These are phyloP conservation scores for Geotrichum citri-aurantii DNA, from an alignment of 1,139 yeast genomes.

Conservation along the genomic window DNA sequence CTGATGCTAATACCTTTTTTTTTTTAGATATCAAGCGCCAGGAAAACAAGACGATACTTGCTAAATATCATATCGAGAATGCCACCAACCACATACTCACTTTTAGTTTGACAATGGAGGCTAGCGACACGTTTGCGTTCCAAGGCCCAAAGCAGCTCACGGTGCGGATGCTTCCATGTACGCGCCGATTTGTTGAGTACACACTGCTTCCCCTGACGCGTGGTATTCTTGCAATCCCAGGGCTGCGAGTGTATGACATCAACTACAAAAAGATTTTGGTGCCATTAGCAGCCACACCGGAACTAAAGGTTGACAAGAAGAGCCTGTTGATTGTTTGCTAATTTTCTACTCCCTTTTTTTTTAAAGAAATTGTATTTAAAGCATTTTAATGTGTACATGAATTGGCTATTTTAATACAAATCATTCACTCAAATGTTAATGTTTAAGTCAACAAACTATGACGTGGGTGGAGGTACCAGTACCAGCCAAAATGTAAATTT, in stretches of 20 bases:
- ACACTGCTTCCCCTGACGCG: slow-evolving; percentile 30
- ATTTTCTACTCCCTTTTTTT: background rate
- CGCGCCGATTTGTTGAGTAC: slow-evolving; percentile 45
- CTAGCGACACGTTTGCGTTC: slow-evolving; percentile 38
- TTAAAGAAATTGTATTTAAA: background rate
- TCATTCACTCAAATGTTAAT: background rate
- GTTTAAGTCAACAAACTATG: background rate
- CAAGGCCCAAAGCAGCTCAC: slow-evolving; percentile 36
- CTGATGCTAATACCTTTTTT: background rate
- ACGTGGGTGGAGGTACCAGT: background rate
- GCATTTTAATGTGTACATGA: background rate
- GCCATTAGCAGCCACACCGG: slow-evolving; percentile 43
- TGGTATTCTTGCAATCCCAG: slow-evolving; percentile 46
- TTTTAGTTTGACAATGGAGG: slow-evolving; percentile 47
- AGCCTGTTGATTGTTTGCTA: slow-evolving; percentile 15
- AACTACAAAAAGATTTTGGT: slow-evolving; percentile 62
- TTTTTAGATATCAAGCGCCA: slow-evolving; percentile 8
- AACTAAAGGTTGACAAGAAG: slow-evolving; percentile 30
- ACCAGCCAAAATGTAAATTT: background rate
- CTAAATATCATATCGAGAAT: slow-evolving; percentile 55
- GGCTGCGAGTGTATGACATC: slow-evolving; percentile 55
- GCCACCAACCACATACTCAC: slow-evolving; percentile 66
- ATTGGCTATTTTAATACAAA: background rate
- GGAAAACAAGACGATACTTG: slow-evolving; percentile 4
- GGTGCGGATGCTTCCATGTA: slow-evolving; percentile 59